Conservation (phyloP, 257 asterid species). For the Cinchona pubescens region DNA sequence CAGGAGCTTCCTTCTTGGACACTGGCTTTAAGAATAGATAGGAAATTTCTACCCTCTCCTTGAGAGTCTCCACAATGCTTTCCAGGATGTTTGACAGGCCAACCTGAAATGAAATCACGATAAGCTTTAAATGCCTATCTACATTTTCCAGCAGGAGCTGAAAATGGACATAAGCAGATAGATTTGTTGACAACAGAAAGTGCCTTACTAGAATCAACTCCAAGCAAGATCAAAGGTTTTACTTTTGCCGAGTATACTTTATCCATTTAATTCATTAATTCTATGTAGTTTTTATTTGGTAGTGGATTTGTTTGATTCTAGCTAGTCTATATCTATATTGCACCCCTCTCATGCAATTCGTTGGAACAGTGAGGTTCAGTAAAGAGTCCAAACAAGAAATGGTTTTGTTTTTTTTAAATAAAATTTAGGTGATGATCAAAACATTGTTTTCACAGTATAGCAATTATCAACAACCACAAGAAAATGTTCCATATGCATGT, state of each 20-base stretch:
- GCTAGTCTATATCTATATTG: neutral
- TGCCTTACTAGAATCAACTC: neutral
- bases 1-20: constrained; percentile 89
- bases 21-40: constrained; percentile 87
- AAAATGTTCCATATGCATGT: neutral
- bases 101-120: constrained; percentile 50
- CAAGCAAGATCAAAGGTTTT: neutral
- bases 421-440: neutral
- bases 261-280: too few relatives aligned
- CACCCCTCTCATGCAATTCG: neutral
- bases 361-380: neutral
- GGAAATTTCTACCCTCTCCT: constrained; percentile 54
- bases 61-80: constrained; percentile 67
- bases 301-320: too few relatives aligned
- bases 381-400: neutral
- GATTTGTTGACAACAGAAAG: neutral
- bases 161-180: neutral
- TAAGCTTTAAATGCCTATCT: constrained; percentile 3
- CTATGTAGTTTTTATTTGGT: too few relatives aligned
- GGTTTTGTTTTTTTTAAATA: too few relatives aligned
- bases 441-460: neutral
- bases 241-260: neutral
- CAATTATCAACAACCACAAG: neutral
- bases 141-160: neutral
- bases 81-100: constrained; percentile 78